Conservation (phyloP, 2,329 filamentous ascomycete species). For the Stemphylium lycopersici region DNA sequence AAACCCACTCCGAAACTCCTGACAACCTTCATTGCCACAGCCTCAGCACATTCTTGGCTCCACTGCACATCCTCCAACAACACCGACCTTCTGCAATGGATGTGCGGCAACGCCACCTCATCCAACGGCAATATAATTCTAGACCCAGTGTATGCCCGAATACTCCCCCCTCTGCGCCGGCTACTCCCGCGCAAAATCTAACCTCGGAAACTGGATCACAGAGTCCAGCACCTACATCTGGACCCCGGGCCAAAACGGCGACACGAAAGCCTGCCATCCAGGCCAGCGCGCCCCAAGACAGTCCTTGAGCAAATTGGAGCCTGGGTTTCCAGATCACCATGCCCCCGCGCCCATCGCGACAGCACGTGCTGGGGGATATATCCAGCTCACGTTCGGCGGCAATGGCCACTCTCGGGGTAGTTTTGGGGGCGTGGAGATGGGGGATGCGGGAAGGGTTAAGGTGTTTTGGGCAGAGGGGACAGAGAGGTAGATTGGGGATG, state of each 20-base stretch:
- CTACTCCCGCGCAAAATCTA: slow-evolving; percentile 30
- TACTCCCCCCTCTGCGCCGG: slow-evolving; percentile 29
- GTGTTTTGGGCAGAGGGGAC: slow-evolving; percentile 28
- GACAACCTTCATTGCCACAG: slow-evolving; percentile 5
- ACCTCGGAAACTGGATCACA: slow-evolving; percentile 32
- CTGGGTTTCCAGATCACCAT: not conserved
- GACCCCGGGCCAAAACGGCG: slow-evolving; percentile 7
- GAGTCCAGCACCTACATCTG: slow-evolving; percentile 28
- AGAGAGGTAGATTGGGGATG: slow-evolving; percentile 29
- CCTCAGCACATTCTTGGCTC: slow-evolving; percentile 34
- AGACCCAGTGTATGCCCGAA: slow-evolving; percentile 16
- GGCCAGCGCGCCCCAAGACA: slow-evolving; percentile 20
- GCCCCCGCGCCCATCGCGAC: slow-evolving; percentile 22
- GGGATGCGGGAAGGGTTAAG: slow-evolving; percentile 15
- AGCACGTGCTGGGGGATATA: no score
- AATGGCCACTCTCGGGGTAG: no score
- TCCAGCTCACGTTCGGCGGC: no score
- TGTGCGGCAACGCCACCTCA: not conserved
- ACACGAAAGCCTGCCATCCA: slow-evolving; percentile 26
- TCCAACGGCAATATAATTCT: slow-evolving; percentile 27
- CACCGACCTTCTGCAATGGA: not conserved
- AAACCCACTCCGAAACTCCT: not conserved
- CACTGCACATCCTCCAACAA: slow-evolving; percentile 35
- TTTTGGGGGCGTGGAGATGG: slow-evolving; percentile 12
- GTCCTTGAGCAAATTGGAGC: not conserved